Evolutionary conservation across 371 early-diverging fungal species (phyloP).

Genomic region (Cokeromyces recurvatus): DNA sequence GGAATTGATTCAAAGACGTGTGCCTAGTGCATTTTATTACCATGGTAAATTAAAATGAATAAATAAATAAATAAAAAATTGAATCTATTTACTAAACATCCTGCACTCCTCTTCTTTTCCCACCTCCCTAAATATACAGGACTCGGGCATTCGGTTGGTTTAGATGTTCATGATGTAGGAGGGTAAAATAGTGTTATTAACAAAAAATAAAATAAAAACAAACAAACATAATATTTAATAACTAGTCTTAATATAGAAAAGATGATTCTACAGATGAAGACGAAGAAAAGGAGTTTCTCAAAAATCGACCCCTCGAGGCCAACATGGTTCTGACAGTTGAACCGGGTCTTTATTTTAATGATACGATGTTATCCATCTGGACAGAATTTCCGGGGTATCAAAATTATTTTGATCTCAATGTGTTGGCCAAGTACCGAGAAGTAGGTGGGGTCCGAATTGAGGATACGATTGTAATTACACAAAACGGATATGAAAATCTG

Average conservation of each 20-base stretch:
- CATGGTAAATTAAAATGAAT: conserved; percentile 63
- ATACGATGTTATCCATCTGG: conserved; percentile 42
- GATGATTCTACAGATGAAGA: neutral
- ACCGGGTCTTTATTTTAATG: conserved; percentile 76
- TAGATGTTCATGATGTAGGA: conserved; percentile 86
- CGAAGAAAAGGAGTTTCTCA: neutral
- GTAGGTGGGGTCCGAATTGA: conserved; percentile 93
- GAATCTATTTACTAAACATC: neutral
- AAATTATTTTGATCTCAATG: conserved; percentile 64
- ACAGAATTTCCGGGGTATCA: conserved; percentile 43
- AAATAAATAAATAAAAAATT: neutral
- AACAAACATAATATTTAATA: neutral
- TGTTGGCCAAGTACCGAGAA: conserved; percentile 56
- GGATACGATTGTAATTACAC: conserved; percentile 76
- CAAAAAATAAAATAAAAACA: no score
- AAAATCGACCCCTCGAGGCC: conserved; percentile 49
- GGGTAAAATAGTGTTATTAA: conserved; percentile 50
- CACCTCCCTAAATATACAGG: conserved; percentile 18
- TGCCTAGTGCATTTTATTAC: conserved; percentile 80
- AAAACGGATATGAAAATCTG: conserved; percentile 65
- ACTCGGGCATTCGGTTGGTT: conserved; percentile 61
- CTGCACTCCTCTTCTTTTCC: neutral
- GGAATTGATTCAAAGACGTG: conserved; percentile 55
- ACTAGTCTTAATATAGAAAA: no score
- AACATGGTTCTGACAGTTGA: conserved; percentile 92